These are phyloP conservation scores for Exophiala sp. DNA, from an alignment of 2,329 filamentous ascomycete genomes.

Conservation along the genomic window DNA sequence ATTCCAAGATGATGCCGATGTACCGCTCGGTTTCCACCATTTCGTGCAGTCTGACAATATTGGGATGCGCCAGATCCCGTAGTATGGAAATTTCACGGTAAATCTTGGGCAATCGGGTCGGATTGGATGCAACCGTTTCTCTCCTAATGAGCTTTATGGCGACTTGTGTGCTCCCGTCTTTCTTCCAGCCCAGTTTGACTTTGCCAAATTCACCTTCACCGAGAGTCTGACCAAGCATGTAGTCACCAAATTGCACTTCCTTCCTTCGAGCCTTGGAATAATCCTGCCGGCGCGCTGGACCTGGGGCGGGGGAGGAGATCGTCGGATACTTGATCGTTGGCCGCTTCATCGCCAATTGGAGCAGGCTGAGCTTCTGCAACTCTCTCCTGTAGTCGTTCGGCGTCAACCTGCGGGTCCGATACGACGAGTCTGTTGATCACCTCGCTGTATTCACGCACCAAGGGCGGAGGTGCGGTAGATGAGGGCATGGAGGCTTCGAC, in stretches of 20 bases:
- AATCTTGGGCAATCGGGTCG: conserved; percentile 87
- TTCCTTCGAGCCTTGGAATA: conserved; percentile 57
- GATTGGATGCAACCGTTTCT: conserved; percentile 81
- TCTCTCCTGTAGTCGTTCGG: conserved; percentile 65
- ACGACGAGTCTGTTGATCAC: conserved; percentile 71
- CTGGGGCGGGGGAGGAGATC: conserved; percentile 30
- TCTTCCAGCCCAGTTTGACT: conserved; percentile 97
- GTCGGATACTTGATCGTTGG: conserved; percentile 41
- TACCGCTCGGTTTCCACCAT: conserved; percentile 97
- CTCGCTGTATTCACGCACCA: conserved; percentile 70
- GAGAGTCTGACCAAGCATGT: conserved; percentile 89
- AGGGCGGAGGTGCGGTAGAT: conserved; percentile 52
- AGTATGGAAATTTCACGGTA: conserved; percentile 94
- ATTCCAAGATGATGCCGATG: conserved; percentile 97
- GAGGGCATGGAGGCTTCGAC: conserved; percentile 46
- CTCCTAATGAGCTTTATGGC: conserved; percentile 96
- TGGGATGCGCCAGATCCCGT: conserved; percentile 80
- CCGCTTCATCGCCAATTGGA: conserved; percentile 45
- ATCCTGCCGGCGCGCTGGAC: conserved; percentile 48
- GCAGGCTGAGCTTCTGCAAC: conserved; percentile 52
- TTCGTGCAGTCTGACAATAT: conserved; percentile 93
- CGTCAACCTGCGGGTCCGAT: conserved; percentile 67
- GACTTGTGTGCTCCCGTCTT: conserved; percentile 86
- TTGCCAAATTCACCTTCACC: conserved; percentile 98
- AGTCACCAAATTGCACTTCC: conserved; percentile 87